Conservation (phyloP, 495 filamentous ascomycete species). For the Bombardia bombarda region DNA sequence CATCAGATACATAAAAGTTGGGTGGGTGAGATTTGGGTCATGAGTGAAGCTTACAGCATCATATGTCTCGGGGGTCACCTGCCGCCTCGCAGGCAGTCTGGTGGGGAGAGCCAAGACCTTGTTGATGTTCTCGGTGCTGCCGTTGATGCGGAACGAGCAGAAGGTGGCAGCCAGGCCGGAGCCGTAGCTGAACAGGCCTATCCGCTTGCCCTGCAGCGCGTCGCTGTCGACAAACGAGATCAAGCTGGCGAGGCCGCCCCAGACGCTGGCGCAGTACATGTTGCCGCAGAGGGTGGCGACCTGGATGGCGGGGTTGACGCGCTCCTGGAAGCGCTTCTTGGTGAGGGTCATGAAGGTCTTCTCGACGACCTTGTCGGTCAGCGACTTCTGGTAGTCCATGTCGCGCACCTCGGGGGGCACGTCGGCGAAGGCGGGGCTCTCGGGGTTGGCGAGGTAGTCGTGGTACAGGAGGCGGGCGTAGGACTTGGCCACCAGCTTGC, state of each 20-base stretch:
- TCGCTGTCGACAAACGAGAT: conserved; percentile 62
- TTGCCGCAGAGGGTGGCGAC: conserved; percentile 94
- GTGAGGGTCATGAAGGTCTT: conserved; percentile 89
- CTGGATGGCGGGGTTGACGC: conserved; percentile 75
- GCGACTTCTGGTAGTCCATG: conserved; percentile 74
- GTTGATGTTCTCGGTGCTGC: conserved; percentile 65
- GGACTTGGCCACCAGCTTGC: conserved; percentile 94
- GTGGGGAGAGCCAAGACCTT: conserved; percentile 74
- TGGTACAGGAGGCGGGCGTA: conserved; percentile 96
- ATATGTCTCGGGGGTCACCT: conserved; percentile 75
- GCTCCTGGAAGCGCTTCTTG: conserved; percentile 91
- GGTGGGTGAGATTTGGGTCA: no score
- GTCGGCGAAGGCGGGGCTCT: conserved; percentile 69
- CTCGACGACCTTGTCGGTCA: conserved; percentile 90
- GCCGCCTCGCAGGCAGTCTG: conserved; percentile 60
- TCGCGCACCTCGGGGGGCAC: conserved; percentile 80
- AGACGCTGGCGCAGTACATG: conserved; percentile 98
- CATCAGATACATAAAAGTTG: no score
- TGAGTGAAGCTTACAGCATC: conserved; percentile 58
- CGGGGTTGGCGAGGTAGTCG: conserved; percentile 78
- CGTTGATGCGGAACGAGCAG: conserved; percentile 79
- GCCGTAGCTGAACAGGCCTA: conserved; percentile 93
- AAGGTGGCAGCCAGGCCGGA: conserved; percentile 84
- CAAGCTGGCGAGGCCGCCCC: conserved; percentile 72
- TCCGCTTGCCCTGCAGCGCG: conserved; percentile 70